Base-by-base conservation (phyloP, 306 rosid species). In the Potentilla sterilis region DNA sequence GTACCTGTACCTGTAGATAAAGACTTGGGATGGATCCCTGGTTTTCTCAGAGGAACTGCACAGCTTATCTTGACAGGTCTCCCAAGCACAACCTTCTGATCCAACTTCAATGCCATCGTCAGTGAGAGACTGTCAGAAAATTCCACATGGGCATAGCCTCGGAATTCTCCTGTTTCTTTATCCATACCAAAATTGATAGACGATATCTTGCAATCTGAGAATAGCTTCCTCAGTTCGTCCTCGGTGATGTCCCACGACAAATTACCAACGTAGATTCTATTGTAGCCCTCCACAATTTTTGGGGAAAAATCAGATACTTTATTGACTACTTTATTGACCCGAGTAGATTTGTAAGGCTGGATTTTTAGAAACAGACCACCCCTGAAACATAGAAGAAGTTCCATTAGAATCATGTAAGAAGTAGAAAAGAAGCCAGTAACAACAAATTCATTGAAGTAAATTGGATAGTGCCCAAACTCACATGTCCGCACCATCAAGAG, bases 401-500 rank as follows among this genome's bases (percentile, higher is more conserved):
- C 55, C 24, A 77, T 74, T 75, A 75, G 75, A 54, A 78, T 73
- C 74, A 66, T 14, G 61, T 43, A 9, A 74, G 76, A 83, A 57
- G 37, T 48, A 21, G 21, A 47, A 19, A 68, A 73, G 3, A 73
- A 66, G 8, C 48, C 16, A 42, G 70, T 5, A 72, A 64, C 61
- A 76, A 44, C 72, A 73, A 71, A 74, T 43, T 64, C 37, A 16
- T 21, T 9, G n/a, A 66, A 35, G 7, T 59, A 28, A 48, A 66
- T 67, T 63, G 77, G 73, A 73, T 67, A 75, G 40, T 71, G 68
- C 14, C 24, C 14, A 72, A 52, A 88, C 97, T 95, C 68, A 95
- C 99, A 95, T 95, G 86, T 95, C 97, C 73, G 97, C 81, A 80
- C 97, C 99, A 69, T 95, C 92, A 67, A 89, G 82, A 67, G 96